Conservation (phyloP, 345 rosid species). For the Euphorbia pulcherrima region DNA sequence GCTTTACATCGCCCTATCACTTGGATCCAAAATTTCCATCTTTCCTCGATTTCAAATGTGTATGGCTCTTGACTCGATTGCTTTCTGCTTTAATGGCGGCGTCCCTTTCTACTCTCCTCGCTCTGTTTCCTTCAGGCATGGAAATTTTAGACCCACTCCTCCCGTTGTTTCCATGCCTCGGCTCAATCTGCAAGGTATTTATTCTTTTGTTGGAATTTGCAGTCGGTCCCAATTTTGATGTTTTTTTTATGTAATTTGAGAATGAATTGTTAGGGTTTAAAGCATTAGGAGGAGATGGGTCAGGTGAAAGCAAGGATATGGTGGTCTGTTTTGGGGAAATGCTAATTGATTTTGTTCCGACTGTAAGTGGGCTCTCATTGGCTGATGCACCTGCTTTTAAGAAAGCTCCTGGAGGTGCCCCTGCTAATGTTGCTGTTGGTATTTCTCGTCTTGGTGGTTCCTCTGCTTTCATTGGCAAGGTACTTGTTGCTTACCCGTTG, state of each 20-base stretch:
- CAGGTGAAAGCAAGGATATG: slow-evolving; percentile 40
- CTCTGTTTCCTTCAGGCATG: slow-evolving; percentile 14
- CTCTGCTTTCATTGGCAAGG: slow-evolving; percentile 92
- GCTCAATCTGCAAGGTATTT: slow-evolving; percentile 26
- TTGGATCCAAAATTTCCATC: not conserved
- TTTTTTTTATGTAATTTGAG: not conserved
- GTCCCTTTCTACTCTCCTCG: slow-evolving; percentile 17
- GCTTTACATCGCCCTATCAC: not conserved
- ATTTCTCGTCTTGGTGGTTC: slow-evolving; percentile 92
- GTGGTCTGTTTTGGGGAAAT: slow-evolving; percentile 96
- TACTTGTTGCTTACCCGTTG: slow-evolving; percentile 10
- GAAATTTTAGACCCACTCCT: slow-evolving; percentile 22
- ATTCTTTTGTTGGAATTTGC: not conserved
- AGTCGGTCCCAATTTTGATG: not conserved
- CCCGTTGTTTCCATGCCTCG: slow-evolving; percentile 22
- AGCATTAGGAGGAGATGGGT: slow-evolving; percentile 46
- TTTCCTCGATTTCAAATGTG: not conserved
- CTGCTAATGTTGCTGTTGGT: slow-evolving; percentile 95
- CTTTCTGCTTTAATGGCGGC: slow-evolving; percentile 26
- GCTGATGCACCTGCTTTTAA: slow-evolving; percentile 88
- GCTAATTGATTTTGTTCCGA: slow-evolving; percentile 94
- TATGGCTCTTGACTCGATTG: slow-evolving; percentile 40
- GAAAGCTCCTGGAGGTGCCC: slow-evolving; percentile 97
- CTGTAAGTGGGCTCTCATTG: slow-evolving; percentile 67
- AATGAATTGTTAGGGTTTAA: slow-evolving; percentile 43